These are phyloP conservation scores for Wickerhamomyces alni DNA, from an alignment of 805 yeast species.

Conservation along the genomic window DNA sequence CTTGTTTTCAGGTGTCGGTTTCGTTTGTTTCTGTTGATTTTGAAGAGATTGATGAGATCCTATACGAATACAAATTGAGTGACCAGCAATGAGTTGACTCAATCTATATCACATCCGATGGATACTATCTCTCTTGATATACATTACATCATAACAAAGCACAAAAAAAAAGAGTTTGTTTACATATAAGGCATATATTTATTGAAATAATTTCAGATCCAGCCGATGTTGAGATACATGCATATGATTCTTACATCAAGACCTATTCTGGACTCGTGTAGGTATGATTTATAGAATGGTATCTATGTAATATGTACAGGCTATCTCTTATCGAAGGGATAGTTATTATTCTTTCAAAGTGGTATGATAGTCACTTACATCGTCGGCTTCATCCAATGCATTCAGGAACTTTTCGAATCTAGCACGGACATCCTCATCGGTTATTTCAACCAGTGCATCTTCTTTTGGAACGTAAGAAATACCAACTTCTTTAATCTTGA, in stretches of 20 bases:
- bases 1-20: too few species aligned
- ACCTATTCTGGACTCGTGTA: too few species aligned
- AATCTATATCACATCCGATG: too few species aligned
- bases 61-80: too few species aligned
- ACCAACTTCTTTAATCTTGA: slow-evolving; percentile 63
- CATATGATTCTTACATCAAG: background rate
- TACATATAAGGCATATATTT: slow-evolving; percentile 1
- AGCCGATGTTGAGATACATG: background rate
- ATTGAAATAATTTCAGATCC: background rate
- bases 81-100: too few species aligned
- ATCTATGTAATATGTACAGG: background rate
- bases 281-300: too few species aligned
- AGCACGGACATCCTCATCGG: slow-evolving; percentile 44
- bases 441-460: slow-evolving; percentile 52
- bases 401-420: slow-evolving; percentile 52
- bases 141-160: background rate
- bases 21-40: too few species aligned
- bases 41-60: too few species aligned
- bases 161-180: background rate
- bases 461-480: slow-evolving; percentile 60
- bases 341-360: slow-evolving; percentile 42
- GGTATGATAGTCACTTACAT: slow-evolving; percentile 73
- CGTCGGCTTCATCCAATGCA: slow-evolving; percentile 72
- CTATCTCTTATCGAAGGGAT: too few species aligned
- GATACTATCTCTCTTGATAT: too few species aligned